These are phyloP conservation scores for Yamadazyma sp. DNA, from an alignment of 1,139 yeast species.

Conservation along the genomic window DNA sequence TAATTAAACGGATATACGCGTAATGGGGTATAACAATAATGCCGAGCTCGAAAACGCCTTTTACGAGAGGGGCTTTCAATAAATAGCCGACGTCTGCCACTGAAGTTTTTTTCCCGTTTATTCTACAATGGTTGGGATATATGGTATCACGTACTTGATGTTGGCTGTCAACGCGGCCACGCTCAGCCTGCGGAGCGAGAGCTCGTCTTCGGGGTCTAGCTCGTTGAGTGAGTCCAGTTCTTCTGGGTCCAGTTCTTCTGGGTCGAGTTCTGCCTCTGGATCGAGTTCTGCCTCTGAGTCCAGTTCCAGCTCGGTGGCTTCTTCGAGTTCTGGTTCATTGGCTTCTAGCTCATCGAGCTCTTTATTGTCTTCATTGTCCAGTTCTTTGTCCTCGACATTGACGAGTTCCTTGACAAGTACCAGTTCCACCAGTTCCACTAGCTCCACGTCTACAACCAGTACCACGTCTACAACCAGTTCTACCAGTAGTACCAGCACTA, in stretches of 20 bases:
- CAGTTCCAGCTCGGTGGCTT: constrained; percentile 1
- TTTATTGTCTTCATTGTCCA: too few relatives aligned
- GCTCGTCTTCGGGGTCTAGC: neutral
- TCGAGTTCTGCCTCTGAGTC: neutral
- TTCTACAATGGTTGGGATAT: too few relatives aligned
- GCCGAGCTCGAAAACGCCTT: too few relatives aligned
- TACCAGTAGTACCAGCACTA: constrained; percentile 18
- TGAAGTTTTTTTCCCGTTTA: too few relatives aligned
- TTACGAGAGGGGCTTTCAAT: too few relatives aligned
- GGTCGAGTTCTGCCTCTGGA: neutral
- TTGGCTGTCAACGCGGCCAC: too few relatives aligned
- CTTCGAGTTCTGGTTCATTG: constrained; percentile 1
- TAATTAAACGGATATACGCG: too few relatives aligned
- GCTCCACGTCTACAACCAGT: neutral
- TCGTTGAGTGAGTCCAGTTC: neutral
- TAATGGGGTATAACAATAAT: too few relatives aligned
- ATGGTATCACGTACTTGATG: too few relatives aligned
- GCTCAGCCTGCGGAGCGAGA: too few relatives aligned
- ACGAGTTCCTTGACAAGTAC: neutral
- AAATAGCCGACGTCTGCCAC: too few relatives aligned
- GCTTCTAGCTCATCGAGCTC: constrained; percentile 1
- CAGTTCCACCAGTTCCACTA: neutral
- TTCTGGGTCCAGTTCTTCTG: neutral
- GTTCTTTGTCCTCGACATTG: neutral
- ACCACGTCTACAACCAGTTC: constrained; percentile 16